phyloP scores from a whole-genome alignment of 768 basidiomycete genomes.

The Lactarius tabidus region DNA sequence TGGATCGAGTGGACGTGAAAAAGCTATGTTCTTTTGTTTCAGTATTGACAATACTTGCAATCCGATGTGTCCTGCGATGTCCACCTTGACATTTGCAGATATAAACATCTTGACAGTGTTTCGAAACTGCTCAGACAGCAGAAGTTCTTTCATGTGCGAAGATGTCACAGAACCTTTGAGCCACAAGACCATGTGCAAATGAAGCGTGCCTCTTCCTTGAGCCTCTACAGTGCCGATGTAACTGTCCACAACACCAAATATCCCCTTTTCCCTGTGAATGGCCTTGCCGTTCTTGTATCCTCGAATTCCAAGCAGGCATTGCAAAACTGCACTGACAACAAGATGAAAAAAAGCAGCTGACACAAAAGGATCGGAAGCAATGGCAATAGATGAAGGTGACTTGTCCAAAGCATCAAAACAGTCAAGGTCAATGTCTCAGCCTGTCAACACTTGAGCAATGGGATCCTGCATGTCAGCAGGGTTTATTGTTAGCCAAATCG shows the following conservation, averaged over 20 bases:
- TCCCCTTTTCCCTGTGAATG: no score
- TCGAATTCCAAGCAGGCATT: not conserved
- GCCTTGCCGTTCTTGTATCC: no score
- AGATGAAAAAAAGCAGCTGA: not conserved
- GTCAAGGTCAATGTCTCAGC: conserved; percentile 43
- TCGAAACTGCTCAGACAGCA: no score
- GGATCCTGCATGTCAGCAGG: conserved; percentile 41
- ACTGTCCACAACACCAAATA: not conserved
- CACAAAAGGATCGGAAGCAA: not conserved
- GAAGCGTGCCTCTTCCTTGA: not conserved
- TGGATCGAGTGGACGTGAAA: no score
- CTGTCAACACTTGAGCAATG: conserved; percentile 42
- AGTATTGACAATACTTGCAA: no score
- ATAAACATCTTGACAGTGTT: no score
- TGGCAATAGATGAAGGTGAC: conserved; percentile 36
- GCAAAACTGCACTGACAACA: not conserved
- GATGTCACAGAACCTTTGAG: not conserved
- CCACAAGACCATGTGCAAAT: not conserved
- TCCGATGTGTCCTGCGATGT: no score
- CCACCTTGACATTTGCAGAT: no score
- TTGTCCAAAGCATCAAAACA: conserved; percentile 32
- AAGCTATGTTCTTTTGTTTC: no score
- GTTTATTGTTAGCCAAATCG: conserved; percentile 44
- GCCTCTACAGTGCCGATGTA: not conserved
- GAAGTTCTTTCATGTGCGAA: no score